Percentiles rank a stretch among this genome's conserved stretches.
phyloP scores from a whole-genome alignment of 306 rosid genomes.

The Medicago truncatula region DNA sequence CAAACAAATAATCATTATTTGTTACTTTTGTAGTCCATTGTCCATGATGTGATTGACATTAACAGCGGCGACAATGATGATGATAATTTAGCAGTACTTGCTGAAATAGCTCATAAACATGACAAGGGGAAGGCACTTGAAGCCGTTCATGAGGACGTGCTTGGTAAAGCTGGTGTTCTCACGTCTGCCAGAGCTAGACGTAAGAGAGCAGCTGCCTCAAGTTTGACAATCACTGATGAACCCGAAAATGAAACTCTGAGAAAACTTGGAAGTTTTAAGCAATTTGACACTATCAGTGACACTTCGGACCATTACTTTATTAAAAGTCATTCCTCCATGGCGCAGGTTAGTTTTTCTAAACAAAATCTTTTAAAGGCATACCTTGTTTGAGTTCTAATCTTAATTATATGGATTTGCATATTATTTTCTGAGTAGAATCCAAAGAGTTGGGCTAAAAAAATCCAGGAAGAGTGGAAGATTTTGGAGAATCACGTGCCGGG shows the following conservation, averaged over 20 bases:
- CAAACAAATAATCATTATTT: too few relatives aligned
- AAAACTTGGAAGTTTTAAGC: conserved; percentile 65
- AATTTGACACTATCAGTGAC: conserved; percentile 80
- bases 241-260: conserved; percentile 55
- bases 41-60: conserved; percentile 68
- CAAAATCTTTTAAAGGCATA: conserved; percentile 10
- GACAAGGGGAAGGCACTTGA: conserved; percentile 65
- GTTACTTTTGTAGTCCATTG: conserved; percentile 44
- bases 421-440: conserved; percentile 57
- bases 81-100: conserved; percentile 55
- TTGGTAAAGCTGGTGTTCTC: conserved; percentile 42
- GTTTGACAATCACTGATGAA: conserved; percentile 42
- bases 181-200: conserved; percentile 37
- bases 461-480: conserved; percentile 87
- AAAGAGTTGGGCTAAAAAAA: conserved; percentile 70
- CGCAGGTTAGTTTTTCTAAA: conserved; percentile 48
- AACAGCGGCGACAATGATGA: conserved; percentile 38
- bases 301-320: conserved; percentile 69
- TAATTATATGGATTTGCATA: conserved; percentile 17
- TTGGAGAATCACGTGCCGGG: conserved; percentile 85
- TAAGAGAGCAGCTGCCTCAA: conserved; percentile 36
- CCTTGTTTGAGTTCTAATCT: conserved; percentile 25
- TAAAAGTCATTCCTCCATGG: conserved; percentile 36
- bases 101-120: conserved; percentile 48
- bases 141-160: conserved; percentile 34